Evolutionary conservation across 2,329 filamentous ascomycete species (phyloP).

Genomic region (Aureobasidium sp.): DNA sequence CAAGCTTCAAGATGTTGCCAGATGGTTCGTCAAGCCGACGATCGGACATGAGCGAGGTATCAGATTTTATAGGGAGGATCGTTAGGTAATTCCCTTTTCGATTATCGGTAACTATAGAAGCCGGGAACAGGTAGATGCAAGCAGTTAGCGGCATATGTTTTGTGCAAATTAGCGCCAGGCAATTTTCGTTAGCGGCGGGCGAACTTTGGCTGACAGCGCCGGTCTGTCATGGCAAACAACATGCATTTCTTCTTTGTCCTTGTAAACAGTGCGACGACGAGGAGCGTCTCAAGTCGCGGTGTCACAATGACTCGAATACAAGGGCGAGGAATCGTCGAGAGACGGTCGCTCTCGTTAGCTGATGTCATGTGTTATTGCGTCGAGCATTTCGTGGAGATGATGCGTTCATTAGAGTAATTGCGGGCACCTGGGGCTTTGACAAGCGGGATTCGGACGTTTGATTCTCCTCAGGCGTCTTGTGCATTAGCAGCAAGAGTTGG

Average conservation of each 20-base stretch:
- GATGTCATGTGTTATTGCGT: not conserved
- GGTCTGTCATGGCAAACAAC: not conserved
- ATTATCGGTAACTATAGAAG: not conserved
- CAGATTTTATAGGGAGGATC: not conserved
- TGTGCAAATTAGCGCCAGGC: not conserved
- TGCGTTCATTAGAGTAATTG: not conserved
- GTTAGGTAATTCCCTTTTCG: too few species aligned
- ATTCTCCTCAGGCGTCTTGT: not conserved
- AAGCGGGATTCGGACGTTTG: not conserved
- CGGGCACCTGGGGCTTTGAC: not conserved
- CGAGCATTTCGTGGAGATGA: not conserved
- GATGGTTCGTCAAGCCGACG: not conserved
- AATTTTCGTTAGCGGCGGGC: constrained; percentile 7
- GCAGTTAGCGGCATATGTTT: not conserved
- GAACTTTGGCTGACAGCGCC: not conserved
- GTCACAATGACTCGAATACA: not conserved
- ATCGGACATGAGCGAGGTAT: not conserved
- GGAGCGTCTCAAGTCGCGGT: not conserved
- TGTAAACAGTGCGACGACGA: not conserved
- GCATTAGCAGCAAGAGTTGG: not conserved
- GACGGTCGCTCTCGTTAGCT: not conserved
- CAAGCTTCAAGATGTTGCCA: not conserved
- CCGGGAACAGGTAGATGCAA: not conserved
- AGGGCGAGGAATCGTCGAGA: too few species aligned
- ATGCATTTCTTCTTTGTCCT: not conserved